These are phyloP conservation scores for Aspergillus thermomutatus DNA, from an alignment of 2,329 filamentous ascomycete genomes.

Conservation along the genomic window DNA sequence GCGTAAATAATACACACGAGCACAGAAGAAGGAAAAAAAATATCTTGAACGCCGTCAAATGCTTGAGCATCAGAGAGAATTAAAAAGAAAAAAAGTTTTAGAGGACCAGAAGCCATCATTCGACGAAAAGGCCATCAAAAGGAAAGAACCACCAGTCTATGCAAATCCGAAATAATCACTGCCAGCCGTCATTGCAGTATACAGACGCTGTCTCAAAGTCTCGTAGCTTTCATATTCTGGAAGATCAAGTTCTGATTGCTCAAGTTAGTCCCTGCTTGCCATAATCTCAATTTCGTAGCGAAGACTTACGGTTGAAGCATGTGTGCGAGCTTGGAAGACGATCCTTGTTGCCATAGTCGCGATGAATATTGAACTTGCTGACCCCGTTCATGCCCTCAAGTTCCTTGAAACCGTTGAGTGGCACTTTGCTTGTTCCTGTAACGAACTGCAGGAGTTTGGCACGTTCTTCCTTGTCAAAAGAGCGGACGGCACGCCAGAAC, in stretches of 20 bases:
- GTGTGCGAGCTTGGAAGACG: constrained; percentile 94
- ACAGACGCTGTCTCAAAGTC: constrained; percentile 75
- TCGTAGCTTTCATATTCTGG: constrained; percentile 99
- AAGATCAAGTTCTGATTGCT: constrained; percentile 78
- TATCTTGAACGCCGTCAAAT: constrained; percentile 34
- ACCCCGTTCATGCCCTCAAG: constrained; percentile 99
- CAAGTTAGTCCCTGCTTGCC: constrained; percentile 32
- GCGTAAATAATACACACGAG: constrained; percentile 20
- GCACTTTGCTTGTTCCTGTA: constrained; percentile 96
- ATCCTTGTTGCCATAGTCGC: constrained; percentile 95
- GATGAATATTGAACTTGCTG: constrained; percentile 97
- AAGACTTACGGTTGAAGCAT: constrained; percentile 93
- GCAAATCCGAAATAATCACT: constrained; percentile 98
- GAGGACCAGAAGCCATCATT: not conserved
- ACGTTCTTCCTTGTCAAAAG: constrained; percentile 97
- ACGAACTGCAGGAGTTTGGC: constrained; percentile 97
- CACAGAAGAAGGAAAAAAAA: constrained; percentile 10
- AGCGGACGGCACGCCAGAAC: constrained; percentile 98
- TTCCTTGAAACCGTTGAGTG: constrained; percentile 97
- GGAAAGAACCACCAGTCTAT: constrained; percentile 46
- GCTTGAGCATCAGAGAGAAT: constrained; percentile 26
- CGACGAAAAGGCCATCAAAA: constrained; percentile 1
- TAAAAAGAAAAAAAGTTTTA: not conserved
- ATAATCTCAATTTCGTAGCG: not conserved
- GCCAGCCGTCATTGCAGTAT: constrained; percentile 96